A percentile compares a stretch with the other conserved stretches of the same genome.
Conservation (phyloP, 2,329 filamentous ascomycete species). For the Fusarium pseudoanthophilum region DNA sequence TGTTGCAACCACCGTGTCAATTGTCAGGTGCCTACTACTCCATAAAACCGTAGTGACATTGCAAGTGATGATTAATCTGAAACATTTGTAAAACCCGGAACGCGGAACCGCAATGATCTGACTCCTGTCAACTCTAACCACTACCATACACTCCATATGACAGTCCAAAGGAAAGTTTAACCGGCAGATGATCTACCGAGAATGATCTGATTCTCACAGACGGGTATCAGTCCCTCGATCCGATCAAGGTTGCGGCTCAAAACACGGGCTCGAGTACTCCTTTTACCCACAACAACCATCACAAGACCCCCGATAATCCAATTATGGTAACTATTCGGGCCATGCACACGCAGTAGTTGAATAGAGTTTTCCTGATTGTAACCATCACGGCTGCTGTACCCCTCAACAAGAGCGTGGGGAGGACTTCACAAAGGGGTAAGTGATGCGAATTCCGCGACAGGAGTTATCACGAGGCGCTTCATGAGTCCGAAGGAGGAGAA, state of each 20-base stretch:
- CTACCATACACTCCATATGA: not conserved
- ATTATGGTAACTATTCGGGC: not conserved
- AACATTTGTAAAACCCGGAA: not conserved
- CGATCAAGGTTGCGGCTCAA: no score
- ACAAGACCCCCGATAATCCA: not conserved
- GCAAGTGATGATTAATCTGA: not conserved
- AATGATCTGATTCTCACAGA: not conserved
- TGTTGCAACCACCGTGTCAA: accelerated
- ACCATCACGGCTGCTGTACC: no score
- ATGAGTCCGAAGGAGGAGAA: not conserved
- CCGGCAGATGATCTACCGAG: not conserved
- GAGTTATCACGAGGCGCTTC: not conserved
- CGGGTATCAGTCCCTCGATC: no score
- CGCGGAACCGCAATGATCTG: not conserved
- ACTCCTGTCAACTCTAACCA: not conserved
- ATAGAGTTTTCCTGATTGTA: not conserved
- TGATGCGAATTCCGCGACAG: not conserved
- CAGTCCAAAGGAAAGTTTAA: not conserved
- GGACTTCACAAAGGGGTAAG: not conserved
- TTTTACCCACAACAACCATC: not conserved
- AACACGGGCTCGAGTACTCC: not conserved
- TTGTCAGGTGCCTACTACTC: no score
- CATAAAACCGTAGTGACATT: no score
- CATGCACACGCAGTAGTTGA: not conserved
- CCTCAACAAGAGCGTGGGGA: not conserved